phyloP scores from a whole-genome alignment of 2,329 filamentous ascomycete species.

The Fusarium luffae region DNA sequence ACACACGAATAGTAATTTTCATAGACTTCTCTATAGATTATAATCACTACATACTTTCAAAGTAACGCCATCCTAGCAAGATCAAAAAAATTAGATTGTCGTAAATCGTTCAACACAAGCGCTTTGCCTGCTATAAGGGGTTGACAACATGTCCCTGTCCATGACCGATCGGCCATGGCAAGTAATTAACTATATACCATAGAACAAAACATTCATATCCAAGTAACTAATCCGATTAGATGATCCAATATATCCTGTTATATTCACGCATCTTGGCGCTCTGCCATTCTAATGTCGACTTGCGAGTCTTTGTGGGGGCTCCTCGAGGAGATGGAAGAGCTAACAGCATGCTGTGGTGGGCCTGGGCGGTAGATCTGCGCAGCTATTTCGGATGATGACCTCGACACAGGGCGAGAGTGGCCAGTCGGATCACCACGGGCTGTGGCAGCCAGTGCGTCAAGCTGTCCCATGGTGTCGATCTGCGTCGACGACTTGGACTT shows the following conservation, averaged over 20 bases:
- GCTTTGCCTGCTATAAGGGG: neutral
- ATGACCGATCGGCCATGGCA: neutral
- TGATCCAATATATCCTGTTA: neutral
- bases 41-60: neutral
- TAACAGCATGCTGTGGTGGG: neutral
- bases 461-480: slow-evolving; percentile 78
- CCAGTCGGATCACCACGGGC: slow-evolving; percentile 75
- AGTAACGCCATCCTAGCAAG: neutral
- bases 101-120: neutral
- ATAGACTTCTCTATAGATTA: neutral
- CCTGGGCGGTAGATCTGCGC: neutral
- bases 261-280: neutral
- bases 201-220: neutral
- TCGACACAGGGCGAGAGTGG: slow-evolving; percentile 13
- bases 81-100: neutral
- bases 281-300: slow-evolving; percentile 7
- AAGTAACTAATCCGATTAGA: neutral
- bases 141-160: neutral
- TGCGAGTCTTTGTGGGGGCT: slow-evolving; percentile 21
- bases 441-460: slow-evolving; percentile 90
- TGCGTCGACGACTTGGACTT: slow-evolving; percentile 82
- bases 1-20: neutral
- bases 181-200: neutral
- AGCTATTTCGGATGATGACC: slow-evolving; percentile 15
- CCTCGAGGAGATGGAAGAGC: slow-evolving; percentile 12